Evolutionary conservation across 2,329 filamentous ascomycete genomes (phyloP).

Genomic region (Scorias spongiosa): DNA sequence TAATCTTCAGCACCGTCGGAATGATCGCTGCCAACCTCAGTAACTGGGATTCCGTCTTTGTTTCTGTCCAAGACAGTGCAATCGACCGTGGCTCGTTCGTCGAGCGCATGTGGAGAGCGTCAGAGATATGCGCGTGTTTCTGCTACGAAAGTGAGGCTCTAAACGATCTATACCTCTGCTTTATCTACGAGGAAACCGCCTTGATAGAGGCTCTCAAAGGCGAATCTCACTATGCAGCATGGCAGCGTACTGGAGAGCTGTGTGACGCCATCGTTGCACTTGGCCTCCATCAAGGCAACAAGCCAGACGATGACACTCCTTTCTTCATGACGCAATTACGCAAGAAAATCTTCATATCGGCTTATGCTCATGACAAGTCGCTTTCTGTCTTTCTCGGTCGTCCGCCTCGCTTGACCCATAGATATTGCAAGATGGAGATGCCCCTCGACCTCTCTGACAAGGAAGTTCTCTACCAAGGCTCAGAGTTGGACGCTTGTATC

Average conservation of each 20-base stretch:
- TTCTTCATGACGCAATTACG: constrained; percentile 20
- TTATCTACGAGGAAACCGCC: constrained; percentile 19
- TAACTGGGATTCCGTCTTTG: constrained; percentile 12
- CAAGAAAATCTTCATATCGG: constrained; percentile 19
- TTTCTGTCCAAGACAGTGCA: constrained; percentile 16
- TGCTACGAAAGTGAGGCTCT: constrained; percentile 21
- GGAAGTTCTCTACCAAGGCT: constrained; percentile 30
- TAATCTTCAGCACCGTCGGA: constrained; percentile 19
- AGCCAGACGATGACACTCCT: constrained; percentile 15
- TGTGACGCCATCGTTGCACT: constrained; percentile 20
- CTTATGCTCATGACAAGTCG: constrained; percentile 20
- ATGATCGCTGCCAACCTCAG: constrained; percentile 11
- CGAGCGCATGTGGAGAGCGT: constrained; percentile 22
- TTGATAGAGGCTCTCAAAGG: constrained; percentile 19
- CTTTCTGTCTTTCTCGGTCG: constrained; percentile 26
- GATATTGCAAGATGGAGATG: constrained; percentile 38
- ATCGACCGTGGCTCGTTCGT: constrained; percentile 26
- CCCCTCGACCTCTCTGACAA: constrained; percentile 41
- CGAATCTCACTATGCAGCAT: constrained; percentile 17
- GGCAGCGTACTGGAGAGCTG: constrained; percentile 21
- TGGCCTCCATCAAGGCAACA: constrained; percentile 21
- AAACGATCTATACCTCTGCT: constrained; percentile 19
- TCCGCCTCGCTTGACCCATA: constrained; percentile 33
- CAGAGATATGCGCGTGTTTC: constrained; percentile 20
- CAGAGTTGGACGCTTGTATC: constrained; percentile 25